Evolutionary conservation across 306 rosid genomes (phyloP).

Genomic region (Prunus campanulata): DNA sequence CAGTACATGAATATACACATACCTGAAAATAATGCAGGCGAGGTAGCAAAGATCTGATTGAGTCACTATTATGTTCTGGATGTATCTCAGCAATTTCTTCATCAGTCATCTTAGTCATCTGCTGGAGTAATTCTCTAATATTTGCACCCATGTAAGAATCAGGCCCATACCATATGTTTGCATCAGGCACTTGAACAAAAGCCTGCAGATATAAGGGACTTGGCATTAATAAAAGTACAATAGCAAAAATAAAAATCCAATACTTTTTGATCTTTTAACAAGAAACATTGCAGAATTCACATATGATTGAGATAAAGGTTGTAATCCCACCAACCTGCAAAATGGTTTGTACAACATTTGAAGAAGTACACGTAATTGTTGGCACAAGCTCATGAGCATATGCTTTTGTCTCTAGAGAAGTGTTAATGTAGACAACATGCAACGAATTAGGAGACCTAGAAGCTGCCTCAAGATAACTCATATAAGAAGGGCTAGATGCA

Average conservation of each 20-base stretch:
- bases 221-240: not conserved
- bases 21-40: slow-evolving; percentile 81
- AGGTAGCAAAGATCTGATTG: slow-evolving; percentile 69
- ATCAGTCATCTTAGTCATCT: slow-evolving; percentile 81
- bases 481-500: slow-evolving; percentile 68
- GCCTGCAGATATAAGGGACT: slow-evolving; percentile 49
- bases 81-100: slow-evolving; percentile 80
- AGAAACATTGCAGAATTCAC: not conserved
- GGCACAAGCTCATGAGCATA: slow-evolving; percentile 94
- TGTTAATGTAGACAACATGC: slow-evolving; percentile 91
- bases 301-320: slow-evolving; percentile 1
- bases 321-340: slow-evolving; percentile 58
- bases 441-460: slow-evolving; percentile 68
- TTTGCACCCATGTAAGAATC: slow-evolving; percentile 99
- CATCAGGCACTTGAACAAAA: slow-evolving; percentile 84
- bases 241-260: not conserved
- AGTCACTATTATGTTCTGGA: slow-evolving; percentile 62
- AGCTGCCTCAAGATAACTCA: slow-evolving; percentile 79
- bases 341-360: slow-evolving; percentile 93
- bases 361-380: slow-evolving; percentile 97
- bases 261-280: slow-evolving; percentile 8
- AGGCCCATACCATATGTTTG: slow-evolving; percentile 85
- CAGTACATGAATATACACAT: not conserved
- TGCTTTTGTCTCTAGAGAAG: slow-evolving; percentile 90
- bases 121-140: slow-evolving; percentile 67